These are phyloP conservation scores for Polymyxa betae DNA, from an alignment of 208 protist genomes.

Conservation along the genomic window DNA sequence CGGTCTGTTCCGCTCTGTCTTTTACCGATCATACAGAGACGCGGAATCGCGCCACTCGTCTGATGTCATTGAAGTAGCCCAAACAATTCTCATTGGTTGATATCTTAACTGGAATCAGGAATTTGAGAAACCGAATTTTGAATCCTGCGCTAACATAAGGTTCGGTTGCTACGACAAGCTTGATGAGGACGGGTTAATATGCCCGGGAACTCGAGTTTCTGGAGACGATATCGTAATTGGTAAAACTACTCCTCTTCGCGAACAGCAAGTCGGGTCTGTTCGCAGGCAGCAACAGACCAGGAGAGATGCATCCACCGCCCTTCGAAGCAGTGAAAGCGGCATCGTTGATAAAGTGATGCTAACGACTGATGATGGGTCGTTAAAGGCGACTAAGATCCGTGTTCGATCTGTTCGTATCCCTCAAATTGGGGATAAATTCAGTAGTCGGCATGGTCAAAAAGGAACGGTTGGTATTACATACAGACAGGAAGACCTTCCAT, in stretches of 20 bases:
- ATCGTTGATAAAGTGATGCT: constrained; percentile 88
- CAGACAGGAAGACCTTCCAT: constrained; percentile 95
- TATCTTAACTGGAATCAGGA: constrained; percentile 44
- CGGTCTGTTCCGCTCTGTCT: constrained; percentile 84
- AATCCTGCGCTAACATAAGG: constrained; percentile 80
- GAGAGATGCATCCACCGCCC: constrained; percentile 63
- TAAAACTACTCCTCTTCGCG: constrained; percentile 71
- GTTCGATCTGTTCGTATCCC: constrained; percentile 78
- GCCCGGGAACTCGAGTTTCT: constrained; percentile 77
- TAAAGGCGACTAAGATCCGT: constrained; percentile 82
- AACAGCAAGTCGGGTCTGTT: constrained; percentile 59
- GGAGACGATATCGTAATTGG: constrained; percentile 91
- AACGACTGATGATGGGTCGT: constrained; percentile 81
- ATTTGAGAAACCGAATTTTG: constrained; percentile 88
- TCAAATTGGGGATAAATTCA: constrained; percentile 95
- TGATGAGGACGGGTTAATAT: constrained; percentile 88
- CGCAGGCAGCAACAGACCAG: constrained; percentile 50
- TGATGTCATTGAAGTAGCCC: constrained; percentile 70
- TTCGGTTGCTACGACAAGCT: constrained; percentile 89
- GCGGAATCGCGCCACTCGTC: constrained; percentile 71
- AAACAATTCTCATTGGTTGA: not conserved
- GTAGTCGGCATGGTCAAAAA: constrained; percentile 95
- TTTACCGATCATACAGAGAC: constrained; percentile 87
- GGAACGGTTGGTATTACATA: constrained; percentile 93
- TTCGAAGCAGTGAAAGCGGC: constrained; percentile 72